Base-by-base conservation (phyloP, 2,329 filamentous ascomycete species). In the Phaeomoniella chlamydospora region DNA sequence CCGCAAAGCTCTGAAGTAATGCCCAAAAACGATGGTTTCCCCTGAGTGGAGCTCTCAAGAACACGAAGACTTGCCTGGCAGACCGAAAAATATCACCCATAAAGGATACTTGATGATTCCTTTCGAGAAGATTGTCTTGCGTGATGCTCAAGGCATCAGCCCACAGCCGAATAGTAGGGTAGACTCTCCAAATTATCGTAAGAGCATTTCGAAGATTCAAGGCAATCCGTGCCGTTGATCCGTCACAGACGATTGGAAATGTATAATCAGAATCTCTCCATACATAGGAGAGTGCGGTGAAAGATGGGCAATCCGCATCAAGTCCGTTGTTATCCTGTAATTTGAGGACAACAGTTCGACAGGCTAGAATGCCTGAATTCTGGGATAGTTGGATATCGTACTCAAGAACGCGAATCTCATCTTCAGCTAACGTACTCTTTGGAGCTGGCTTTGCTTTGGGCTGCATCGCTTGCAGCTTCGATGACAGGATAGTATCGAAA, bases 101-200 rank as follows among this genome's bases (percentile, higher is more conserved):
- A 2, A 40, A 13, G 26, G 12, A n/a, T 10, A 43, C 41, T 31
- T 43, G 41, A 10, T 18, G 14, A 16, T 14, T 32, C 19, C 39
- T 42, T 31, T 43, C 41, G 2, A n/a, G 19, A 2, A 29, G 17
- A n/a, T 43, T 37, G 3, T n/a, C 5, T n/a, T 43, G 41, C 17
- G 40, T 42, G 29, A 41, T 41, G 16, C 40, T 42, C 15, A 42
- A 31, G 5, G 41, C 41, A 15, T 42, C 40, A 5, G 38, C 15
- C 40, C 41, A 43, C 2, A 43, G 36, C 37, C 31, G 18, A 15
- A n/a, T 33, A 44, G 10, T 10, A 10, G 31, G 11, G 15, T 33
- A 15, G 14, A 33, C 22, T 29, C 13, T 29, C 22, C 22, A 29
- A 13, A 29, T 29, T 10, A 29, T 13, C 22, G 22, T 10, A 13